Evolutionary conservation across 176 grass and related monocot genomes (phyloP), one percentile per base, ranked within the genome.

Genomic region (Olyra latifolia): DNA sequence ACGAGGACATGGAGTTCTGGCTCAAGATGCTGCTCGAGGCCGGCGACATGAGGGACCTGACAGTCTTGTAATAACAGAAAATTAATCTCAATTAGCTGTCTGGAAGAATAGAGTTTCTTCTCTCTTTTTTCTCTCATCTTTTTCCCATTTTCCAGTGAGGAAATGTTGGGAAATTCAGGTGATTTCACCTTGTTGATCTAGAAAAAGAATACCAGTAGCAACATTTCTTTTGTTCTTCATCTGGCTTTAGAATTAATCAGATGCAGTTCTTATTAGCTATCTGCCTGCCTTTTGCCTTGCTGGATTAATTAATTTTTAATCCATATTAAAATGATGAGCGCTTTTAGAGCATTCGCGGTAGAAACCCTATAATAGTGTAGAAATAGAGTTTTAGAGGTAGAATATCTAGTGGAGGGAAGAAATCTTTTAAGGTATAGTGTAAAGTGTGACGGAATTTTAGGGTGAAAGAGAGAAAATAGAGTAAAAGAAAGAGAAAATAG

Each of bases 1-100:
- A 42, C 10, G 91, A 93, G 52, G 85, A 93, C 70, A 77, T 67
- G 75, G 88, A 90, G 13, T 91, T 90, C 83, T 93, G 91, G 91
- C 28, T 86, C 43, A 84, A 85, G 13, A 69, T 88, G 14, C 80
- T 93, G 69, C 43, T 63, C 1, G 91, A 91, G 24, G 50, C 88
- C 48, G 88, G 88, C 24, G 85, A 88, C 62, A 83, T 83, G 30
- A 70, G 30, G 47, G 85, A 88, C 53, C 45, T 88, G 50, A 19
- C 62, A 23, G 23, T 72, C 28, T 66, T 84, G 75, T 80, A 74
- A 74, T 50, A 24, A 19, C 52, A 20, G 15, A 10, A 72, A 17
- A 35, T 22, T 46, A 45, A 48, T n/a, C 48, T 78, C 83, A 71
- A 46, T 22, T 66, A 80, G 13, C 43, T 75, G 23, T 38, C 46